Conservation (phyloP, 2,329 filamentous ascomycete species). For the Exutisphaerella laricina region DNA sequence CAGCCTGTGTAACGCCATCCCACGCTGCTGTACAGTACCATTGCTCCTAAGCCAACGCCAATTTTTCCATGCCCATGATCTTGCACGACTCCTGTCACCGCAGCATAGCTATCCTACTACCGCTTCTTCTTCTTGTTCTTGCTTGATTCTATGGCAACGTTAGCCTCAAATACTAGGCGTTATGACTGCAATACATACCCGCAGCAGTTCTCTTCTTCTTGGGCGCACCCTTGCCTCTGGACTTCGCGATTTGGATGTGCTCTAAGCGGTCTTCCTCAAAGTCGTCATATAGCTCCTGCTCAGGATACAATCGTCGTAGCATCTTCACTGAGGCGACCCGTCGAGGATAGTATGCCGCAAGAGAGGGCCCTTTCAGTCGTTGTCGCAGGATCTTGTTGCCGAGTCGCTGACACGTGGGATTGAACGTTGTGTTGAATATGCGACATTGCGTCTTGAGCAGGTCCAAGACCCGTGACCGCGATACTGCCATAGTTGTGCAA, state of each 20-base stretch:
- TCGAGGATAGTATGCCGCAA: constrained; percentile 85
- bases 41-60: too few relatives aligned
- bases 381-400: constrained; percentile 92
- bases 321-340: constrained; percentile 67
- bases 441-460: constrained; percentile 89
- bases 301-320: constrained; percentile 64
- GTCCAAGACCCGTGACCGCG: constrained; percentile 53
- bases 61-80: not conserved
- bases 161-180: not conserved
- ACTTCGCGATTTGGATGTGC: constrained; percentile 57
- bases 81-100: not conserved
- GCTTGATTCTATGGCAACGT: constrained; percentile 13
- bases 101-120: constrained; percentile 15
- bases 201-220: constrained; percentile 73
- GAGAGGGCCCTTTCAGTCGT: constrained; percentile 72
- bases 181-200: constrained; percentile 33
- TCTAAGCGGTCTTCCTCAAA: constrained; percentile 74
- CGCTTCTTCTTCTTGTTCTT: constrained; percentile 40
- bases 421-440: constrained; percentile 87
- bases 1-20: too few relatives aligned
- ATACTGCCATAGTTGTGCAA: constrained; percentile 43
- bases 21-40: too few relatives aligned
- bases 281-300: constrained; percentile 66
- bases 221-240: constrained; percentile 78
- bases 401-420: constrained; percentile 72